Evolutionary conservation across 1,284 basidiomycete genomes (phyloP), one percentile per base, ranked within the genome.

Genomic region (Cutaneotrichosporon sp.): DNA sequence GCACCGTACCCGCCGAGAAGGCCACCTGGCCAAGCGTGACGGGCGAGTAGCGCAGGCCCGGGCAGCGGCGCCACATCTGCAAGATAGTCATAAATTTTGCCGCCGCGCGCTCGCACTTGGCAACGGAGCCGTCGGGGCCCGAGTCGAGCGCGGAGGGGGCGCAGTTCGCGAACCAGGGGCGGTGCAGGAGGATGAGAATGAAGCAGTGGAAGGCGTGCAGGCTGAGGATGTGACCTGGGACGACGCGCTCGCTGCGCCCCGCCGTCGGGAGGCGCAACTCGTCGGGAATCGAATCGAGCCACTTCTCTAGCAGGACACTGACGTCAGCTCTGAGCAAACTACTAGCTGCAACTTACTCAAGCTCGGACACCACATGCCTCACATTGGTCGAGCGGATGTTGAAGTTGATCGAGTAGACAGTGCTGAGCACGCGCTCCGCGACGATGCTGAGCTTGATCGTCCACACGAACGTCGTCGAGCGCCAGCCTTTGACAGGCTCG

Each of bases 1-100:
- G 64, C 31, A 76, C 68, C 0, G 74, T 72, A 0, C 72, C 74
- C 1, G 72, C 69, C 6, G 65, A 65, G 57, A 74, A 76, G 18
- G 66, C 63, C 24, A 74, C 67, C 46, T 76, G 70, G 25, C 62
- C 65, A 3, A 70, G 54, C 31, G 71, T 67, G 38, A 72, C 68
- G 8, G 70, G 70, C 18, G 64, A 68, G 62, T 67, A 71, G 14
- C 70, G 69, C n/a, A 76, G 56, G 1, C 73, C 73, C 2, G 72
- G 71, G 10, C 60, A 67, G 14, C 54, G 56, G 29, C 68, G 60
- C 58, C 65, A 70, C 13, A 72, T 54, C 55, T 60, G 60, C 25
- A 67, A 54, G 22, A 70, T 64, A 22, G 62, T 49, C 33, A 73
- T 65, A 18, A 72, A 66, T 25, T 67, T 67, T 25, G 50, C 50